Base-by-base conservation (phyloP, 345 rosid genomes). In the Hypericum androsaemum region DNA sequence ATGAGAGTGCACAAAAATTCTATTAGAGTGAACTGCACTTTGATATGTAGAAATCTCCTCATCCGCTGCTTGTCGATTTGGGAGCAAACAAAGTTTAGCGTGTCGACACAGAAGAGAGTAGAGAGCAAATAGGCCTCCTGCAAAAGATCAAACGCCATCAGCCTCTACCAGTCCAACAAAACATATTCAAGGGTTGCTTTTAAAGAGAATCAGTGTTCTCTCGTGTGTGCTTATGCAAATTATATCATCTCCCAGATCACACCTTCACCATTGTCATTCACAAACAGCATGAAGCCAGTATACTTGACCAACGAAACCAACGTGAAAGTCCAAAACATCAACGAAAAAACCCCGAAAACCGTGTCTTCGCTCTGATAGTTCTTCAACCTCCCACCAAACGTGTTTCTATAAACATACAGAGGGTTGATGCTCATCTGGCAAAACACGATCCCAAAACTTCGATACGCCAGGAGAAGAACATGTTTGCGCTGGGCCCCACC, bases 241-340 rank as follows among this genome's bases (percentile, higher is more conserved):
- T 14, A 43, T 16, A 41, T 37, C 22, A 67, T 52, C 39, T 36
- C 64, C 64, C 16, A 4, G 4, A 4, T 22, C 32, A 22, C 70
- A 92, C 98, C 98, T 83, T 80, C 95, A 50, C 94, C 88, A 61
- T 88, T 88, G 64, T 92, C 98, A 53, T 85, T 77, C 3, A 74
- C 78, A 52, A 61, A 71, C 65, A 88, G 58, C 69, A 80, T 75
- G 63, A 83, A 67, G 54, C 77, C 59, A 47, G 57, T 78, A 71
- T 88, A 82, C 76, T 88, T 92, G 64, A 78, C 16, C 82, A 92
- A 67, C 6, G 94, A 85, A 37, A 88, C 66, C 44, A 92, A 54
- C 2, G 95, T 85, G 37, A 88, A 67, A 14, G 94, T 81, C 97
- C 98, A 92, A 61, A 92, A 92, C 7, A 85, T 73, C 76, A 88